phyloP scores from a whole-genome alignment of 768 basidiomycete genomes.

The Collybia sp. region DNA sequence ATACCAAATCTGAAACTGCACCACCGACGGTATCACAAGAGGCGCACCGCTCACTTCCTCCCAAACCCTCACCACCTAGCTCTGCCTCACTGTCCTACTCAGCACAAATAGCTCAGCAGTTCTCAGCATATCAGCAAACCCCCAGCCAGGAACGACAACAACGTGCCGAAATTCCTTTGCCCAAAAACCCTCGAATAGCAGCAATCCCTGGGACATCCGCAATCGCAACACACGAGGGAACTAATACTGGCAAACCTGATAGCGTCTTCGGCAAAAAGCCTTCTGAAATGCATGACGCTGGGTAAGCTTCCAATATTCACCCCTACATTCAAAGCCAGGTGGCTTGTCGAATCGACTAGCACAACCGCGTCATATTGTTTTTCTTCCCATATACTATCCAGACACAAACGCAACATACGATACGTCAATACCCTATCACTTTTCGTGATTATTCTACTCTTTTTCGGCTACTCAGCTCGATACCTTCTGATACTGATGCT shows the following conservation, averaged over 20 bases:
- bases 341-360: background rate
- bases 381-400: conserved; percentile 8
- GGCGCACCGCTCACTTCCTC: conserved; percentile 17
- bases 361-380: background rate
- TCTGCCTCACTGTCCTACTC: conserved; percentile 46
- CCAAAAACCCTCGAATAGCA: conserved; percentile 18
- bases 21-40: conserved; percentile 13
- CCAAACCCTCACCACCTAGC: conserved; percentile 21
- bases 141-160: conserved; percentile 61
- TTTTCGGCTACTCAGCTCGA: no score
- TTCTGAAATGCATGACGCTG: conserved; percentile 77
- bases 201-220: conserved; percentile 14
- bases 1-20: conserved; percentile 1
- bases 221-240: conserved; percentile 25
- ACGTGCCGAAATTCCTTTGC: conserved; percentile 22
- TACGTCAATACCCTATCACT: conserved; percentile 23
- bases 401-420: conserved; percentile 24
- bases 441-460: conserved; percentile 11
- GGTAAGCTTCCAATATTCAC: conserved; percentile 48
- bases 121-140: conserved; percentile 59
- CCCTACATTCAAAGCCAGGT: conserved; percentile 1
- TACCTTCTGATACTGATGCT: conserved; percentile 15
- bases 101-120: conserved; percentile 63
- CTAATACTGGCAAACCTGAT: conserved; percentile 23
- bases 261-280: conserved; percentile 55